phyloP scores from a whole-genome alignment of 2,329 filamentous ascomycete species.

The Microthyrium microscopicum region DNA sequence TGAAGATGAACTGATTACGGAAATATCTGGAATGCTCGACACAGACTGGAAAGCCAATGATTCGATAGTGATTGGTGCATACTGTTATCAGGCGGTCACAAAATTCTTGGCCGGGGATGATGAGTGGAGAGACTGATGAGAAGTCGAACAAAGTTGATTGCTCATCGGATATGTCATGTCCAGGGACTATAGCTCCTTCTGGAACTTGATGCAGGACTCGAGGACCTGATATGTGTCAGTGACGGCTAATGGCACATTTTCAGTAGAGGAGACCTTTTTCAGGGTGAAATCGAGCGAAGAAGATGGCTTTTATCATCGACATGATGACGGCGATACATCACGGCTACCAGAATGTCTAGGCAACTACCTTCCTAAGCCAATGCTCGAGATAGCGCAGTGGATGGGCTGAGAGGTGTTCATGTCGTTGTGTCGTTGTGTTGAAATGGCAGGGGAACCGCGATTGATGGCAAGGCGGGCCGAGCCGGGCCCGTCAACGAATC shows the following conservation, averaged over 20 bases:
- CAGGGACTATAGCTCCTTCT: slow-evolving; percentile 37
- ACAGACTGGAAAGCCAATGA: slow-evolving; percentile 80
- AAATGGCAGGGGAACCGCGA: no score
- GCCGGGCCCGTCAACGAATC: no score
- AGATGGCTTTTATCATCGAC: slow-evolving; percentile 50
- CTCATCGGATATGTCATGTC: no score
- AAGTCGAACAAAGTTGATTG: slow-evolving; percentile 66
- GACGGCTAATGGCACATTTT: slow-evolving; percentile 2
- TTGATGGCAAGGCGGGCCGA: no score
- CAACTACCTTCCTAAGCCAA: no score
- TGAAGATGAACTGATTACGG: slow-evolving; percentile 96
- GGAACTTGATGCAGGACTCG: slow-evolving; percentile 50
- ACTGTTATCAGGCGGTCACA: slow-evolving; percentile 82
- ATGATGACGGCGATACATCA: no score
- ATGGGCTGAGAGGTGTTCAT: no score
- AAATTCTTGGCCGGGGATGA: slow-evolving; percentile 88
- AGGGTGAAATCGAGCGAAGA: slow-evolving; percentile 50
- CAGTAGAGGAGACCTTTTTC: slow-evolving; percentile 21
- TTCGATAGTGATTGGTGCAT: slow-evolving; percentile 54
- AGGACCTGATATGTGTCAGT: slow-evolving; percentile 29
- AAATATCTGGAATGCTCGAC: slow-evolving; percentile 62
- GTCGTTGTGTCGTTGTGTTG: no score
- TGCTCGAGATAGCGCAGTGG: no score
- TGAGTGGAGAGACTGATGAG: slow-evolving; percentile 71
- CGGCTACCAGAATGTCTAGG: no score